Percentiles rank a stretch among this genome's conserved stretches.
Conservation (phyloP, 1,139 yeast genomes). For the Sugiyamaella paludigena region DNA sequence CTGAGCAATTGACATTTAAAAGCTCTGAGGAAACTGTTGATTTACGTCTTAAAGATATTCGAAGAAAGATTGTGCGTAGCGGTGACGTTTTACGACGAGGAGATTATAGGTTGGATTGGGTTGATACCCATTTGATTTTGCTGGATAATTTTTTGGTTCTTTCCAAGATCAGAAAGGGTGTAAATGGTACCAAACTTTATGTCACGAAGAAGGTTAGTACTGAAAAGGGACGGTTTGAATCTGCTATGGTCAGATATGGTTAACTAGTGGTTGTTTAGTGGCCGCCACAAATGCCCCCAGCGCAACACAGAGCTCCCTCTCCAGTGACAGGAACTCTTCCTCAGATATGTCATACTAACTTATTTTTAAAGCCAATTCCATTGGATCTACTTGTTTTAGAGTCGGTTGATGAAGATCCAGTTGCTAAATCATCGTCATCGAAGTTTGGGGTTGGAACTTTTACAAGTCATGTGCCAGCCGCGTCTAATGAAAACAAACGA, state of each 20-base stretch:
- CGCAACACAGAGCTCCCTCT: no score
- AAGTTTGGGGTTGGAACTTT: conserved; percentile 34
- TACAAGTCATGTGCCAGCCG: conserved; percentile 22
- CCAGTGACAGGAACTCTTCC: no score
- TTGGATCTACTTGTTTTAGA: conserved; percentile 41
- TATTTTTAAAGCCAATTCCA: conserved; percentile 38
- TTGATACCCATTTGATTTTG: conserved; percentile 53
- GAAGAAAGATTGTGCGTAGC: conserved; percentile 50
- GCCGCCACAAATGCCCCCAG: no score
- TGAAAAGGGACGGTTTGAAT: no score
- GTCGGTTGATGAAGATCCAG: conserved; percentile 36
- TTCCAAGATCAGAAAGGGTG: conserved; percentile 50
- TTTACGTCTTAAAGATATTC: conserved; percentile 53
- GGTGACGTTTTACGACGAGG: conserved; percentile 66
- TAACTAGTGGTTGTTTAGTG: no score
- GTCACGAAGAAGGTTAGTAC: conserved; percentile 34
- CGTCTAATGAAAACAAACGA: conserved; percentile 14
- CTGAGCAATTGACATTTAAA: conserved; percentile 40
- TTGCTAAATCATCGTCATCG: conserved; percentile 33
- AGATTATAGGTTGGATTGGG: conserved; percentile 52
- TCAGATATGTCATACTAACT: background rate
- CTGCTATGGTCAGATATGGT: no score
- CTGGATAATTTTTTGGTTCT: conserved; percentile 72
- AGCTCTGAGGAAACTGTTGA: conserved; percentile 39
- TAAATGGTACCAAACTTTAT: conserved; percentile 33